Evolutionary conservation across 495 filamentous ascomycete species (phyloP), one percentile per base, ranked within the genome.

Genomic region (Penicillium macrosclerotiorum): DNA sequence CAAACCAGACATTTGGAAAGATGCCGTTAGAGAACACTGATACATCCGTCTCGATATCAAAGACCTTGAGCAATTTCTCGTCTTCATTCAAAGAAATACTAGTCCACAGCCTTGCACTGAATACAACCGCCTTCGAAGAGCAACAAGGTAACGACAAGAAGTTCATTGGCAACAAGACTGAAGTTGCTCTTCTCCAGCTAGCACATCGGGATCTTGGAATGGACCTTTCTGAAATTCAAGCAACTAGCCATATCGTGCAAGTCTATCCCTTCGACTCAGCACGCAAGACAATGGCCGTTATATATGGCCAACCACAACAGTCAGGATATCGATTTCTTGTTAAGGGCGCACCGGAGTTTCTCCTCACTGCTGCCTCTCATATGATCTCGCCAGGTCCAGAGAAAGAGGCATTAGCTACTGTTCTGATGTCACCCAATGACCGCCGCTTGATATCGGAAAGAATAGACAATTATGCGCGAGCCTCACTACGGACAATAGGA

Each of bases 111-210:
- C 78, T 83, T 52, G 80, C 75, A 8, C 67, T 83, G 49, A 86
- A 86, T 62, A 81, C 82, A 0, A 85, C 83, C 4, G 83, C 83
- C 3, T 85, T 85, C 46, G 81, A 85, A 49, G 77, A 76, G 29
- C 73, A 77, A 8, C 73, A 73, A 27, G 72, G 78, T 27, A 86
- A 86, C 1, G 55, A 59, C 5, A 64, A 59, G 13, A 61, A 75
- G 3, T 86, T 84, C 38, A 74, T 85, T 33, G 83, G 83, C n/a
- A 84, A 81, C 43, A 86, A 85, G 64, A 86, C 83, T 0, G 83
- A 86, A 56, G 84, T 83, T n/a, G 83, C 83, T 4, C 67, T 86
- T 27, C 74, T 86, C 7, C 69, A 73, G 27, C 72, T 85, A 49
- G 82, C 80, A 11, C 73, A 74, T n/a, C 75, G 82, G 35, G 68